Base-by-base conservation (phyloP, 768 basidiomycete genomes). In the Psilocybe cyanescens region DNA sequence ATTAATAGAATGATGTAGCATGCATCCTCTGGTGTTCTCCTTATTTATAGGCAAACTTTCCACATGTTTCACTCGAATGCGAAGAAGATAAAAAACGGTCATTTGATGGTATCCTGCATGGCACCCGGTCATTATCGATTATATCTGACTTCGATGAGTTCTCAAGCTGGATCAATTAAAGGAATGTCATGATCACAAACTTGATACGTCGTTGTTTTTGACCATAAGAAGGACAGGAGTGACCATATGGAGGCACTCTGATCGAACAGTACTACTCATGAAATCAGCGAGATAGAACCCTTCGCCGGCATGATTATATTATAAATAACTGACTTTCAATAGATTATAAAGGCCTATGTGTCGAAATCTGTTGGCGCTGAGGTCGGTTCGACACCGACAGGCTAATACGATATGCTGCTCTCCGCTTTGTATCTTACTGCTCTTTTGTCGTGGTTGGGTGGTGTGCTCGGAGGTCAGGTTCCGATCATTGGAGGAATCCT, bases 401-500 rank as follows among this genome's bases (percentile, higher is more conserved):
- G 2, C 24, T 14, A 19, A 14, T 49, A 30, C 29, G 11, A 9
- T 16, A 50, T 30, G 61, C 29, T 59, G 29, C 24, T 67, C 6
- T 58, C 48, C 24, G 54, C 52, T 8, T 52, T 64, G 28, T 46
- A 61, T 11, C 41, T 53, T 11, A 44, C 63, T n/a, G 45, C 57
- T 14, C 49, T 65, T 46, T 46, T 61, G 2, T 58, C 56, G 8
- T 65, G 58, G 58, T 28, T 45, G 6, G 47, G 37, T 17, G 48
- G 51, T 11, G 69, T 44, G 33, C 47, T 68, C 30, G 74, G 72
- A 17, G 71, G 76, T 14, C 82, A 86, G 69, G 68, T 86, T 12
- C 83, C 85, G 1, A 61, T 81, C 6, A 67, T 85, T 16, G 73
- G 82, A 35, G 86, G 85, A 0, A 77, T 86, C 11, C 62, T 83